phyloP scores from a whole-genome alignment of 2,329 filamentous ascomycete species.

The Escovopsis sp. region DNA sequence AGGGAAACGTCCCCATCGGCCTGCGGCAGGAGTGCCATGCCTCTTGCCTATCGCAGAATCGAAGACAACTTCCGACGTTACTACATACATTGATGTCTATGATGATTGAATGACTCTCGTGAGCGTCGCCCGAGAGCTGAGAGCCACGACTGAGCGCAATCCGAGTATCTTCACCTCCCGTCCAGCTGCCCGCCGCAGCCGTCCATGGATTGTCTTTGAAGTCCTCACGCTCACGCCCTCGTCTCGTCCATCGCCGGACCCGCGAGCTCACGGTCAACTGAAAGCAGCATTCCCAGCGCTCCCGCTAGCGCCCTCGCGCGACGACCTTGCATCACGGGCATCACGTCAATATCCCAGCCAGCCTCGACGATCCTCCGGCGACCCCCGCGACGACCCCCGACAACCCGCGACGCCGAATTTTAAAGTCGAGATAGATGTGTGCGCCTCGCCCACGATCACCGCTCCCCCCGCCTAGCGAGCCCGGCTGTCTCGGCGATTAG shows the following conservation, averaged over 20 bases:
- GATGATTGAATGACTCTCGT: no score
- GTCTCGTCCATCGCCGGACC: conserved; percentile 3
- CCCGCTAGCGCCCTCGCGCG: conserved; percentile 9
- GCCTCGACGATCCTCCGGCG: no score
- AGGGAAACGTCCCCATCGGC: no score
- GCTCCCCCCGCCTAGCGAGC: conserved; percentile 2
- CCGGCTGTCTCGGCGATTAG: background rate
- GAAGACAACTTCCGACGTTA: background rate
- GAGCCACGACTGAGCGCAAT: background rate
- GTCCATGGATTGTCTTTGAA: conserved; percentile 4
- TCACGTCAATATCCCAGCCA: conserved; percentile 3
- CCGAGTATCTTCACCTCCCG: background rate
- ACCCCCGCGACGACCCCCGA: no score
- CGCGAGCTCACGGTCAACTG: conserved; percentile 2
- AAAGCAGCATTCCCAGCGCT: conserved; percentile 7
- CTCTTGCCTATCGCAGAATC: no score
- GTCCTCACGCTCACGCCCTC: conserved; percentile 4
- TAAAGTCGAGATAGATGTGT: conserved; percentile 9
- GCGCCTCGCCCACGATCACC: conserved; percentile 4
- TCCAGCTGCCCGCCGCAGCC: background rate
- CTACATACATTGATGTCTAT: no score
- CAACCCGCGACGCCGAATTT: conserved; percentile 2
- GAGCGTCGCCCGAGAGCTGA: no score
- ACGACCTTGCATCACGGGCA: no score
- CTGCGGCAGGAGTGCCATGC: no score